These are phyloP conservation scores for Coleophoma cylindrospora DNA, from an alignment of 2,329 filamentous ascomycete genomes.

Conservation along the genomic window DNA sequence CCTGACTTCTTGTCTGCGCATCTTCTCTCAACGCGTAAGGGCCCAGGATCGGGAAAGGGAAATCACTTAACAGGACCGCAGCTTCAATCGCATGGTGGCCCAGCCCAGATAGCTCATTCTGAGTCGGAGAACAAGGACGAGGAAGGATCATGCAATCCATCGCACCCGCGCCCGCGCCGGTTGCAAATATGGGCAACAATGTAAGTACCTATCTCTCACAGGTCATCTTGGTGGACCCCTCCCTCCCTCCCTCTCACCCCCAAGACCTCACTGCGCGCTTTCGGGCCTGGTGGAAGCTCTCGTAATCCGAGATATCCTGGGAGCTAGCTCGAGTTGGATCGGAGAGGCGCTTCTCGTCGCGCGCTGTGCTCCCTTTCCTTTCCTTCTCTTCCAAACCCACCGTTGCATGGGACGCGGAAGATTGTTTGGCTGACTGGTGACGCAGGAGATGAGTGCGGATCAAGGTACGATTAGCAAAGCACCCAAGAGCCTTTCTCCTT, in stretches of 20 bases:
- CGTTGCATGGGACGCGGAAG: too few relatives aligned
- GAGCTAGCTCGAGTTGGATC: too few relatives aligned
- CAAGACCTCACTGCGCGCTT: background rate
- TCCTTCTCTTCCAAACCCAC: too few relatives aligned
- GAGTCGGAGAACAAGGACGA: background rate
- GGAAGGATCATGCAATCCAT: background rate
- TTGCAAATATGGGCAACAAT: constrained; percentile 1
- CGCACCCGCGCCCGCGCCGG: background rate
- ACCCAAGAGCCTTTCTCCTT: background rate
- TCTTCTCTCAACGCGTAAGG: too few relatives aligned
- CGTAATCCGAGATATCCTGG: background rate
- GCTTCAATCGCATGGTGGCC: background rate
- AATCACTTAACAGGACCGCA: background rate
- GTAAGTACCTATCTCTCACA: constrained; percentile 1
- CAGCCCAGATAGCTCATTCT: background rate
- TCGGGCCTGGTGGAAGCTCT: background rate
- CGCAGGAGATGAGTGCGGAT: constrained; percentile 24
- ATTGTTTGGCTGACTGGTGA: constrained; percentile 19
- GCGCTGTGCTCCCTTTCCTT: too few relatives aligned
- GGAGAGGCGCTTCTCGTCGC: background rate
- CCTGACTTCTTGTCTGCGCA: too few relatives aligned
- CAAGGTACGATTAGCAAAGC: constrained; percentile 15
- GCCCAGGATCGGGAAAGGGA: too few relatives aligned
- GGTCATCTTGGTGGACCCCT: too few relatives aligned
- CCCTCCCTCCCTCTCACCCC: background rate